Base-by-base conservation (phyloP, 1,139 yeast species). In the Maudiozyma humilis region DNA sequence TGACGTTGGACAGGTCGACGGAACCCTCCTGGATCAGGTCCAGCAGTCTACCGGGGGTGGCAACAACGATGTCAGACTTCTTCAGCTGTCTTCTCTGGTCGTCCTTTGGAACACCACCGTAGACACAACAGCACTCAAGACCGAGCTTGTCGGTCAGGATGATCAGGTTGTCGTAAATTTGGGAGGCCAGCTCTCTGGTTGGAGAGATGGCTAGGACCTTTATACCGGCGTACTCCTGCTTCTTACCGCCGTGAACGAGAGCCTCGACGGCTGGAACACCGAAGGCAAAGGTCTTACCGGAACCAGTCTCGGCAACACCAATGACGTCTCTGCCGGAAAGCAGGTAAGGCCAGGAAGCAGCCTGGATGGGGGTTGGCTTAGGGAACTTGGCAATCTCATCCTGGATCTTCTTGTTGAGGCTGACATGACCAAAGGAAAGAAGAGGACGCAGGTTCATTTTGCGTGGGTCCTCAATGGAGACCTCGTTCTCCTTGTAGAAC, bases 261-360 rank as follows among this genome's bases (percentile, higher is more conserved):
- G 79, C 79, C 63, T 87, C 75, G 47, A 91, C 75, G n/a, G 96
- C 96, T 37, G 99, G 99, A 16, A 91, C 94, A 59, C 97, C 96
- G 63, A 91, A 91, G 1, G 97, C 97, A 66, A 89, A 82, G 0
- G 98, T 91, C 66, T 91, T 91, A 59, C 98, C 98, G 0, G 96
- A 87, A 38, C 98, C 98, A 12, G 98, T 91, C 68, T 91, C 97
- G 25, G 98, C 98, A 49, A 93, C 96, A 61, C 98, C 98, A 51
- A 91, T 78, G 32, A 89, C 95, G 63, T 91, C 98, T 51, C 82
- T 75, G 16, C 85, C 84, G 30, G 78, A 68, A 43, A 91, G 69
- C 43, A 93, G 69, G 60, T 78, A 88, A 51, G 99, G 99, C 98
- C 98, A 91, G 12, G 97, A 77, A 30, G 81, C 89, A n/a, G 95